Evolutionary conservation across 495 filamentous ascomycete species (phyloP).

Genomic region (Tetracladium marchalianum): DNA sequence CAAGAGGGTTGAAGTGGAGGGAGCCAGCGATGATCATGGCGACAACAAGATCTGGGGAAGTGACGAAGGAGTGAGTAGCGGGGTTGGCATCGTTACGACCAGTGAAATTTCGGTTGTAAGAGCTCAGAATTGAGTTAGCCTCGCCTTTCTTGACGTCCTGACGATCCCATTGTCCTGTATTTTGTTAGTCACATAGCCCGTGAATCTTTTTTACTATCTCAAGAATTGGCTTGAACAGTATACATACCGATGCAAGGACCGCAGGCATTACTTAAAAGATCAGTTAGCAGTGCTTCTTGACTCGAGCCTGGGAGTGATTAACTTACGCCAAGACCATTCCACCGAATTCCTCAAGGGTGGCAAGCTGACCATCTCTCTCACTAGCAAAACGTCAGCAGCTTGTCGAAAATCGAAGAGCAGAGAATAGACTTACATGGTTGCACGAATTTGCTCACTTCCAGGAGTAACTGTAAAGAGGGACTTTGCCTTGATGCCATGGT

Average conservation of each 20-base stretch:
- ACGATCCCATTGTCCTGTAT: slow-evolving; percentile 83
- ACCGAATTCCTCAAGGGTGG: slow-evolving; percentile 96
- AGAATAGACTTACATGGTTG: slow-evolving; percentile 52
- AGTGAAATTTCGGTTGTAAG: slow-evolving; percentile 99
- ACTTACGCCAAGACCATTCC: slow-evolving; percentile 92
- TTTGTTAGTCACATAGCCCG: not conserved
- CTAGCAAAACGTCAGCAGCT: not conserved
- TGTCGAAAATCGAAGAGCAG: not conserved
- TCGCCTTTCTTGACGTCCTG: slow-evolving; percentile 93
- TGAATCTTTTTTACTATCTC: not conserved
- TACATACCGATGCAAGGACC: slow-evolving; percentile 3
- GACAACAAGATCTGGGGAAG: slow-evolving; percentile 94
- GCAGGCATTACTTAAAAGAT: too few relatives aligned
- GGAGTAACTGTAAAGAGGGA: slow-evolving; percentile 90
- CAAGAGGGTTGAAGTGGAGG: slow-evolving; percentile 94
- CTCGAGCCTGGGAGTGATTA: slow-evolving; percentile 19
- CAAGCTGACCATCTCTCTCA: slow-evolving; percentile 84
- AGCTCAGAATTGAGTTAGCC: slow-evolving; percentile 90
- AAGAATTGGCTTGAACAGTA: not conserved
- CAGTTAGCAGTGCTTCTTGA: too few relatives aligned
- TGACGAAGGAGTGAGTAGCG: slow-evolving; percentile 95
- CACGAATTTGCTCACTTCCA: slow-evolving; percentile 95
- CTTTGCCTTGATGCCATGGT: slow-evolving; percentile 93
- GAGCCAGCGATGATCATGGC: slow-evolving; percentile 85
- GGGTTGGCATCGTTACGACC: slow-evolving; percentile 99